A percentile compares a stretch with the other conserved stretches of the same genome.
Conservation (phyloP, 768 basidiomycete species). For the Lepiota brunneoincarnata region DNA sequence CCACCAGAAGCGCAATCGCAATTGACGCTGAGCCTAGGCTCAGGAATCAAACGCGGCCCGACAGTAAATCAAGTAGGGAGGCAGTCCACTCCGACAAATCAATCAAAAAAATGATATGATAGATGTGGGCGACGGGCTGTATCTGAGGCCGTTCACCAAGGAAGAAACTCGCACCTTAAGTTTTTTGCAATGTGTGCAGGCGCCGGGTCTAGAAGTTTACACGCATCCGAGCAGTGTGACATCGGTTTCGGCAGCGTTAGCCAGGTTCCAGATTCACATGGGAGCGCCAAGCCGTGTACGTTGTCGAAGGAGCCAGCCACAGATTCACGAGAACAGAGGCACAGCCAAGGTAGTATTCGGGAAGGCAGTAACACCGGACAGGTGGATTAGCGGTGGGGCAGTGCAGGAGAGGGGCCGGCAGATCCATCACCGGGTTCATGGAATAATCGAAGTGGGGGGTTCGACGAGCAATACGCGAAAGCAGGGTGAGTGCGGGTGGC, state of each 20-base stretch:
- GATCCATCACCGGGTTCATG: background rate
- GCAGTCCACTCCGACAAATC: background rate
- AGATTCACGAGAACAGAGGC: background rate
- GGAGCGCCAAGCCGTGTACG: background rate
- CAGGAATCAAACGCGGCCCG: background rate
- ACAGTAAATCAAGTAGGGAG: background rate
- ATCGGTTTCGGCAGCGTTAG: background rate
- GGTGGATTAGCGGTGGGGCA: conserved; percentile 4
- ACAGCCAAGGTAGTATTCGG: conserved; percentile 10
- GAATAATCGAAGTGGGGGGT: background rate
- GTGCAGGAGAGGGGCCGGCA: conserved; percentile 1
- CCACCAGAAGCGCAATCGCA: background rate
- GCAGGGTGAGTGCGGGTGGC: background rate
- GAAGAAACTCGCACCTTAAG: conserved; percentile 61
- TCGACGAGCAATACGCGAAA: background rate
- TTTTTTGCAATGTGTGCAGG: conserved; percentile 84
- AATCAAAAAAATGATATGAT: background rate
- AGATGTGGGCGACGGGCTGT: background rate
- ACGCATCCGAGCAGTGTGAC: conserved; percentile 1
- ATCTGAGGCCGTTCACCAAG: conserved; percentile 1
- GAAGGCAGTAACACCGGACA: conserved; percentile 12
- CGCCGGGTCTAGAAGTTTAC: conserved; percentile 56
- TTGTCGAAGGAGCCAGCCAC: background rate
- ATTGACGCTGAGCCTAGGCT: background rate
- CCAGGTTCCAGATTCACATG: background rate